Base-by-base conservation (phyloP, 352 stramenopile genomes). In the Phytophthora meadii region DNA sequence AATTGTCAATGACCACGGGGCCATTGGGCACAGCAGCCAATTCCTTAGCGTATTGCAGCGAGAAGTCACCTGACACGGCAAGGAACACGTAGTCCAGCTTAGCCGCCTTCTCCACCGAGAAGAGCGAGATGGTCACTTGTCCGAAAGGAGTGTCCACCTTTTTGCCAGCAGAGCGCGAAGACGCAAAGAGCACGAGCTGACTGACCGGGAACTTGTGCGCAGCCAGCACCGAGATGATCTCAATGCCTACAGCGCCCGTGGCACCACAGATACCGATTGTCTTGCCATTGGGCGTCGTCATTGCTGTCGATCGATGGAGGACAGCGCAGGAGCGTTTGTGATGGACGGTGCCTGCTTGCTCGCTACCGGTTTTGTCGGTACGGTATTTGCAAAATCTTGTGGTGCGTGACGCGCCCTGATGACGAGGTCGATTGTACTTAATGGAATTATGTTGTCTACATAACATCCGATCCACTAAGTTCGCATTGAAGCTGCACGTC, bases 1-100 rank as follows among this genome's bases (percentile, higher is more conserved):
- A 99, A 84, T 99, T 99, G 79, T 99, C 97, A 76, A 99, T 99
- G n/a, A 99, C 96, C 19, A 99, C 82, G 7, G 92, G 88, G 2
- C 93, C 87, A 59, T 92, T 89, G 7, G 82, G 72, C 25, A 84
- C 55, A 5, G 81, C 77, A 10, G 89, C 89, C 65, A 99, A 92
- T 49, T 97, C 85, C 56, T 95, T 73, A 10, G 96, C 97, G 77
- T 98, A 98, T 75, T 99, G 82, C 50, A 98, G 79, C 40, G 96
- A 95, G 65, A 99, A 99, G 60, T 98, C 96, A 42, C 97, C 97
- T 61, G 88, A 97, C 36, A 99, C 97, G 5, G 97, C 97, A 58
- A 99, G 79, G 76, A 99, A 99, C 6, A 99, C 90, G 44, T 99
- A 97, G 81, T 99, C 96, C 50, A 98, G 93, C 70, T 97, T 91